A percentile compares a stretch with the other conserved stretches of the same genome.
Evolutionary conservation across 768 basidiomycete genomes (phyloP).

Genomic region (Rossbeevera mucosa): DNA sequence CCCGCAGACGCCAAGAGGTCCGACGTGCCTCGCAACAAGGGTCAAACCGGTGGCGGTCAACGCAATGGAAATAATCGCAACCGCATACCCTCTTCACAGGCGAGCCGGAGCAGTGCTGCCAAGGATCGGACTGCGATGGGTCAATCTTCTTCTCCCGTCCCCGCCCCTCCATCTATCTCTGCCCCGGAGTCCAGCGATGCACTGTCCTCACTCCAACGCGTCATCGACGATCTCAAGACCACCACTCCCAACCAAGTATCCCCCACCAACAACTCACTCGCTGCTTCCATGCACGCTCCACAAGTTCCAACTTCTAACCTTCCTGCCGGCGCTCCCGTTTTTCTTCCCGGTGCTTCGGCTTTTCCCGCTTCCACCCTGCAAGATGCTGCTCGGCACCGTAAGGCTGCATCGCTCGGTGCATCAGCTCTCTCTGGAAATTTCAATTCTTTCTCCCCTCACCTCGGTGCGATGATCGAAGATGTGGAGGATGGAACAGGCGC

Average conservation of each 20-base stretch:
- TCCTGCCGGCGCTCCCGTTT: constrained; percentile 64
- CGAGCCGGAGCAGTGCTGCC: constrained; percentile 45
- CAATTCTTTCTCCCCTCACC: constrained; percentile 71
- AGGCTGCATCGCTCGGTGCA: constrained; percentile 70
- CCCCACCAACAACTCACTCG: constrained; percentile 36
- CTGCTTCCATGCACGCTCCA: constrained; percentile 44
- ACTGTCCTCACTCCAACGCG: constrained; percentile 82
- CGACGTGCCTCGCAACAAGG: constrained; percentile 48
- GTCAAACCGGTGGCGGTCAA: constrained; percentile 42
- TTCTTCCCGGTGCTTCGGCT: constrained; percentile 62
- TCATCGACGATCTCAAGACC: constrained; percentile 91
- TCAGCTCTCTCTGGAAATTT: constrained; percentile 55
- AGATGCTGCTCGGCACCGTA: constrained; percentile 69
- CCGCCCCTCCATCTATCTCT: constrained; percentile 44
- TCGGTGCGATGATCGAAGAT: constrained; percentile 82
- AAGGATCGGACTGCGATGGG: constrained; percentile 44
- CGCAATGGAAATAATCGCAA: constrained; percentile 52
- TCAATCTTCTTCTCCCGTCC: constrained; percentile 42
- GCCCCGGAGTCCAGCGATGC: constrained; percentile 70
- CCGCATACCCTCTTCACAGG: constrained; percentile 54
- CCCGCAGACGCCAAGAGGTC: constrained; percentile 52
- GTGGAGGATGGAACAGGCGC: constrained; percentile 54
- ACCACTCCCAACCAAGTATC: constrained; percentile 46
- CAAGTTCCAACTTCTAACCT: constrained; percentile 48
- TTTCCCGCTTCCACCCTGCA: constrained; percentile 44